phyloP scores from a whole-genome alignment of 805 yeast genomes.

The Candida hungchunana region DNA sequence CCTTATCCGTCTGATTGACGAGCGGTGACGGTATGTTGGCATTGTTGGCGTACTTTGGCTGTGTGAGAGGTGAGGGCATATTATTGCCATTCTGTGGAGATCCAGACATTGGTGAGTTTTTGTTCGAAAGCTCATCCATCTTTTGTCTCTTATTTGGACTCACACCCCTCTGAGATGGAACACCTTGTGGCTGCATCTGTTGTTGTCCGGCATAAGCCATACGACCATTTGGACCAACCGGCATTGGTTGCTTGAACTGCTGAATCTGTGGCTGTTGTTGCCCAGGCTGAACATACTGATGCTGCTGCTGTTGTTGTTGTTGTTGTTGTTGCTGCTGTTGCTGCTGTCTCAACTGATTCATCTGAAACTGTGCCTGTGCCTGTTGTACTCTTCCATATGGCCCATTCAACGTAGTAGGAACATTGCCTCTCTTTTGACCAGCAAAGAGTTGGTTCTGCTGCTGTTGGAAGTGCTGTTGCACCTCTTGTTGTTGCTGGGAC shows the following conservation, averaged over 20 bases:
- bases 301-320: conserved; percentile 47
- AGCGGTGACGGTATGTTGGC: conserved; percentile 26
- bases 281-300: conserved; percentile 20
- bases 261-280: conserved; percentile 25
- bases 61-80: conserved; percentile 14
- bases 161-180: conserved; percentile 4
- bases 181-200: conserved; percentile 2
- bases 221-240: conserved; percentile 4
- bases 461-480: conserved; percentile 26
- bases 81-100: conserved; percentile 11
- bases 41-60: conserved; percentile 12
- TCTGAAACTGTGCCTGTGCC: conserved; percentile 43
- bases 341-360: conserved; percentile 47
- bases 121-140: conserved; percentile 12
- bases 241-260: conserved; percentile 14
- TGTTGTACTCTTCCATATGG: conserved; percentile 26
- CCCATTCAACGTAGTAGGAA: conserved; percentile 5
- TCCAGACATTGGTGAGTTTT: conserved; percentile 13
- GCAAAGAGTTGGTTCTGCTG: conserved; percentile 26
- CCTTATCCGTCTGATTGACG: conserved; percentile 15
- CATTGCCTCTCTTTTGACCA: conserved; percentile 15
- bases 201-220: conserved; percentile 7
- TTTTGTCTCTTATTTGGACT: conserved; percentile 23
- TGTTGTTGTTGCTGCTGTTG: conserved; percentile 39
- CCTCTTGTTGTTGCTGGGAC: conserved; percentile 26